Evolutionary conservation across 1,284 basidiomycete genomes (phyloP).

Genomic region (Microbotryum violaceum): DNA sequence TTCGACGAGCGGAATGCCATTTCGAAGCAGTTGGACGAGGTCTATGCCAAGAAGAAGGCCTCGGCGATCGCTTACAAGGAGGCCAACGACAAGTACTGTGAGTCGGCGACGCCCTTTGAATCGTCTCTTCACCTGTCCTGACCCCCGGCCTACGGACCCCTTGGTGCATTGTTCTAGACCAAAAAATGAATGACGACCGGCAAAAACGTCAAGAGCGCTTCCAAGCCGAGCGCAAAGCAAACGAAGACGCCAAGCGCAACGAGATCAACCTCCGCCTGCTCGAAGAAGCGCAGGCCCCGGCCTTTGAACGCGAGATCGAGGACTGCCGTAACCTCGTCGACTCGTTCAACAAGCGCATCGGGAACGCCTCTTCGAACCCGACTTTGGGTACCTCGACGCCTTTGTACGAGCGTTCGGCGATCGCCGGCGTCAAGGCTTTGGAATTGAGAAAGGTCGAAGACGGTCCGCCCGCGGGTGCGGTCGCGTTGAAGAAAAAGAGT

Average conservation of each 20-base stretch:
- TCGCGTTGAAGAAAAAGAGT: conserved; percentile 84
- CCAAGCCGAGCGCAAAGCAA: conserved; percentile 70
- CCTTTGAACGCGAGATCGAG: conserved; percentile 89
- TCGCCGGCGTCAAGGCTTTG: conserved; percentile 57
- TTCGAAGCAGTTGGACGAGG: conserved; percentile 48
- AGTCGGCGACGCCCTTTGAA: neutral
- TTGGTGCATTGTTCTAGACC: conserved; percentile 34
- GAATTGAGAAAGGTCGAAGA: conserved; percentile 77
- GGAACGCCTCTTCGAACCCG: conserved; percentile 40
- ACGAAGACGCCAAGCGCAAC: conserved; percentile 74
- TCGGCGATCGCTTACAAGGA: conserved; percentile 64
- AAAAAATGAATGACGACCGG: conserved; percentile 51
- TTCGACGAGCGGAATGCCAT: conserved; percentile 73
- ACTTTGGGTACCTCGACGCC: conserved; percentile 35
- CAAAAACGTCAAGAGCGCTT: conserved; percentile 71
- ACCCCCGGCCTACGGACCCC: no score
- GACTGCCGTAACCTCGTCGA: conserved; percentile 93
- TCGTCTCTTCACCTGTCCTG: neutral
- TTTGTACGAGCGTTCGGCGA: conserved; percentile 32
- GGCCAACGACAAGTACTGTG: conserved; percentile 56
- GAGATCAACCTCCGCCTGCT: conserved; percentile 72
- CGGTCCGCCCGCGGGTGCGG: conserved; percentile 54
- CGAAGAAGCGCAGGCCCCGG: conserved; percentile 85
- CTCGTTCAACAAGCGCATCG: conserved; percentile 60
- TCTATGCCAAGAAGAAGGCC: conserved; percentile 74